Conservation (phyloP, 306 rosid species). For the Phaseolus lunatus region DNA sequence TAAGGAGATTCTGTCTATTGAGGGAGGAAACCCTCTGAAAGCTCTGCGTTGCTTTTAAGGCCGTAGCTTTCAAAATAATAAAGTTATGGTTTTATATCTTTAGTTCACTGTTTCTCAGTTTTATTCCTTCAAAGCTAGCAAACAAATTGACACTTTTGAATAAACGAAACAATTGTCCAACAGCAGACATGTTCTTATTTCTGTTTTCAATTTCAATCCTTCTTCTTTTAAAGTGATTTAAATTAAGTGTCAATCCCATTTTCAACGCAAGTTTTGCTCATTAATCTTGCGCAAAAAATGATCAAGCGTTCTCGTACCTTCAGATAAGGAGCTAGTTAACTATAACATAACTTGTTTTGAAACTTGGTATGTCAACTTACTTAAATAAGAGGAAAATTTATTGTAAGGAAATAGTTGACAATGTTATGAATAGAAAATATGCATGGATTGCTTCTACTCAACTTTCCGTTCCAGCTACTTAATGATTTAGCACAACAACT, state of each 20-base stretch:
- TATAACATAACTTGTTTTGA: too few relatives aligned
- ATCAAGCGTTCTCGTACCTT: neutral
- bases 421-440: too few relatives aligned
- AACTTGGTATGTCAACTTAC: too few relatives aligned
- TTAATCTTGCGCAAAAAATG: neutral
- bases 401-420: too few relatives aligned
- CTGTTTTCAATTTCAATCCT: too few relatives aligned
- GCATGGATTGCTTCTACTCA: too few relatives aligned
- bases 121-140: slow-evolving; percentile 15
- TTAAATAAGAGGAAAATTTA: neutral
- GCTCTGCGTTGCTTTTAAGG: slow-evolving; percentile 29
- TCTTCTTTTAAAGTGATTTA: too few relatives aligned
- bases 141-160: slow-evolving; percentile 20
- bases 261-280: too few relatives aligned
- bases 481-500: too few relatives aligned
- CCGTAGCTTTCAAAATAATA: neutral
- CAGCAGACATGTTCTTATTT: too few relatives aligned
- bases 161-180: neutral
- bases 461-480: too few relatives aligned
- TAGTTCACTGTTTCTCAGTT: slow-evolving; percentile 16
- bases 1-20: slow-evolving; percentile 32
- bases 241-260: too few relatives aligned
- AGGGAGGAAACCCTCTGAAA: slow-evolving; percentile 37
- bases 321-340: neutral
- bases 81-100: slow-evolving; percentile 1